Conservation (phyloP, 805 yeast genomes). For the Lachancea quebecensis region DNA sequence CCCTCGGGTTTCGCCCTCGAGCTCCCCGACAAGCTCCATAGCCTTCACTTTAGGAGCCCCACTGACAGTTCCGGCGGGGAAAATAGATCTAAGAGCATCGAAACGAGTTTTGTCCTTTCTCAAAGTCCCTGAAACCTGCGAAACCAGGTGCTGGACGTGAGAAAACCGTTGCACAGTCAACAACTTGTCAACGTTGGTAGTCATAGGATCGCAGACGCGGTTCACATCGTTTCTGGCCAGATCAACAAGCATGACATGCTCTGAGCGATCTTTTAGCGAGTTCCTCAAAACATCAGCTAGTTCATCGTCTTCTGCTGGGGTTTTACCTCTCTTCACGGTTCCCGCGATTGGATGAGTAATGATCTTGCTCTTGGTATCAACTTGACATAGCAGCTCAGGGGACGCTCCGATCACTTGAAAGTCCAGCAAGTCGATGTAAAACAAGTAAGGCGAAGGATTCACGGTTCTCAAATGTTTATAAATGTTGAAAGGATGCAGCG, state of each 20-base stretch:
- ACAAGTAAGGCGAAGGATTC: slow-evolving; percentile 95
- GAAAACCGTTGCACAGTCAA: slow-evolving; percentile 88
- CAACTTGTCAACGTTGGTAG: slow-evolving; percentile 82
- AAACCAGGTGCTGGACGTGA: slow-evolving; percentile 94
- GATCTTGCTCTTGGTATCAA: slow-evolving; percentile 64
- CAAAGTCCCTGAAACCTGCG: slow-evolving; percentile 88
- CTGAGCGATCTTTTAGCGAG: slow-evolving; percentile 90
- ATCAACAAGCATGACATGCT: slow-evolving; percentile 97
- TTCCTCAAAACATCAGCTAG: slow-evolving; percentile 67
- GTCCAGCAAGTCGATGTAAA: slow-evolving; percentile 84
- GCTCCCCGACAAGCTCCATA: slow-evolving; percentile 86
- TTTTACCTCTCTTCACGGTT: slow-evolving; percentile 83
- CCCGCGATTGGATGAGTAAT: slow-evolving; percentile 98
- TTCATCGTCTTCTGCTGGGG: slow-evolving; percentile 84
- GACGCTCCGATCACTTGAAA: slow-evolving; percentile 97
- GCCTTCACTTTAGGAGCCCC: slow-evolving; percentile 98
- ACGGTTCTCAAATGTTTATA: slow-evolving; percentile 92
- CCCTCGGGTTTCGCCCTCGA: slow-evolving; percentile 89
- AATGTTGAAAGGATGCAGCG: slow-evolving; percentile 92
- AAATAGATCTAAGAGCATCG: slow-evolving; percentile 94
- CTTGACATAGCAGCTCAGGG: slow-evolving; percentile 85
- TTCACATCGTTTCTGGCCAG: slow-evolving; percentile 94
- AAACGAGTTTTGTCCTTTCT: slow-evolving; percentile 80
- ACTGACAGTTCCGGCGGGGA: slow-evolving; percentile 98
- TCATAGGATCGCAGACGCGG: slow-evolving; percentile 81